Conservation (phyloP, 768 basidiomycete species). For the Trametes punicea region DNA sequence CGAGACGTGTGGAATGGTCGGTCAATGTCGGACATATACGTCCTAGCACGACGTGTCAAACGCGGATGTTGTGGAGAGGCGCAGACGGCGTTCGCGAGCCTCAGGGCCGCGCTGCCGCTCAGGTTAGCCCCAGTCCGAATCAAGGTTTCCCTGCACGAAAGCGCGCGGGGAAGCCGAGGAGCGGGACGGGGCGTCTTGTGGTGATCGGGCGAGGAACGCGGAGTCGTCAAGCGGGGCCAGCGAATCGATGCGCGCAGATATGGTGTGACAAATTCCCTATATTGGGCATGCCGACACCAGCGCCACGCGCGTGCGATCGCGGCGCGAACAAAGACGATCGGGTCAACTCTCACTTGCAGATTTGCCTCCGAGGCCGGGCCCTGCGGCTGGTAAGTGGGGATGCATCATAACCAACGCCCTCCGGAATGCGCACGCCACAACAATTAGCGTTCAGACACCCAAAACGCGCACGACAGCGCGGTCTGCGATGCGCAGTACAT, state of each 20-base stretch:
- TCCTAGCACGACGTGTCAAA: background rate
- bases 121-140: too few species aligned
- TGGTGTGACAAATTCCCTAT: constrained; percentile 11
- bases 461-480: background rate
- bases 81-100: background rate
- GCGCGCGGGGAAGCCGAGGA: too few species aligned
- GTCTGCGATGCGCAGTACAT: background rate
- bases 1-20: too few species aligned
- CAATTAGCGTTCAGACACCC: constrained; percentile 13
- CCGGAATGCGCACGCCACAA: constrained; percentile 2
- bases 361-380: background rate
- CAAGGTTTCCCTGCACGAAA: too few species aligned
- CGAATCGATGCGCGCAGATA: background rate
- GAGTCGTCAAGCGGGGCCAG: background rate
- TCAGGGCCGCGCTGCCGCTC: background rate
- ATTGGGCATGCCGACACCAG: constrained; percentile 5
- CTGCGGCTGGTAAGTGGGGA: background rate
- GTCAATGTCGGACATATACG: background rate
- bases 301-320: background rate
- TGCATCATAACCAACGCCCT: background rate
- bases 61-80: background rate
- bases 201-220: background rate
- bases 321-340: background rate
- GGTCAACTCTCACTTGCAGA: too few species aligned
- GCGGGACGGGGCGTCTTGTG: too few species aligned